Evolutionary conservation across 352 stramenopile species (phyloP).

Genomic region (Phytophthora niederhauseri): DNA sequence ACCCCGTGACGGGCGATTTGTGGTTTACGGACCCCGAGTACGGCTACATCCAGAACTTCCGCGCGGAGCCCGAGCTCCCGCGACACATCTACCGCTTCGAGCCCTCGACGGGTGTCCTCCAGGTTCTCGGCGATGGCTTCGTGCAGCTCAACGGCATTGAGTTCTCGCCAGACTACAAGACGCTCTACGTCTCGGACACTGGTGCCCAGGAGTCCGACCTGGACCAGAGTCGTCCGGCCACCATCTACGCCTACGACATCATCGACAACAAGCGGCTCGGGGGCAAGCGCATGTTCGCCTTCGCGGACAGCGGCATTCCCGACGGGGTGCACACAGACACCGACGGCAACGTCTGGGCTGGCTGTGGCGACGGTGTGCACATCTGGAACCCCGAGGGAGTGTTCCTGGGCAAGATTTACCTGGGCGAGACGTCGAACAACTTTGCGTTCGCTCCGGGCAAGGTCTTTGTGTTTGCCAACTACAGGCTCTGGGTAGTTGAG

Average conservation of each 20-base stretch:
- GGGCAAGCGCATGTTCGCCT: slow-evolving; percentile 15
- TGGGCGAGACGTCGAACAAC: slow-evolving; percentile 19
- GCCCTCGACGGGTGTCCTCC: slow-evolving; percentile 15
- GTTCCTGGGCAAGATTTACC: slow-evolving; percentile 18
- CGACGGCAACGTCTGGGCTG: slow-evolving; percentile 18
- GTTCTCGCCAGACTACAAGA: slow-evolving; percentile 23
- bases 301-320: slow-evolving; percentile 12
- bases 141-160: slow-evolving; percentile 10
- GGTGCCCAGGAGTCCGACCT: slow-evolving; percentile 14
- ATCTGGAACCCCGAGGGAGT: slow-evolving; percentile 15
- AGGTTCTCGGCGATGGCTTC: slow-evolving; percentile 14
- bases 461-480: slow-evolving; percentile 21
- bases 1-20: slow-evolving; percentile 13
- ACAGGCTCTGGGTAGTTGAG: slow-evolving; percentile 15
- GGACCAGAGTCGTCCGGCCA: slow-evolving; percentile 8
- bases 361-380: slow-evolving; percentile 15
- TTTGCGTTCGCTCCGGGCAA: slow-evolving; percentile 20
- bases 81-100: slow-evolving; percentile 19
- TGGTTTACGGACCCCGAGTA: slow-evolving; percentile 20
- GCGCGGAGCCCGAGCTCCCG: slow-evolving; percentile 8
- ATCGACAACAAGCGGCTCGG: slow-evolving; percentile 17
- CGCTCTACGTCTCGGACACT: slow-evolving; percentile 18
- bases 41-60: slow-evolving; percentile 15
- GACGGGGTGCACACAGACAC: slow-evolving; percentile 18
- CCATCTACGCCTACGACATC: slow-evolving; percentile 21